Base-by-base conservation (phyloP, 331 rosid species). In the Saraca asoca region DNA sequence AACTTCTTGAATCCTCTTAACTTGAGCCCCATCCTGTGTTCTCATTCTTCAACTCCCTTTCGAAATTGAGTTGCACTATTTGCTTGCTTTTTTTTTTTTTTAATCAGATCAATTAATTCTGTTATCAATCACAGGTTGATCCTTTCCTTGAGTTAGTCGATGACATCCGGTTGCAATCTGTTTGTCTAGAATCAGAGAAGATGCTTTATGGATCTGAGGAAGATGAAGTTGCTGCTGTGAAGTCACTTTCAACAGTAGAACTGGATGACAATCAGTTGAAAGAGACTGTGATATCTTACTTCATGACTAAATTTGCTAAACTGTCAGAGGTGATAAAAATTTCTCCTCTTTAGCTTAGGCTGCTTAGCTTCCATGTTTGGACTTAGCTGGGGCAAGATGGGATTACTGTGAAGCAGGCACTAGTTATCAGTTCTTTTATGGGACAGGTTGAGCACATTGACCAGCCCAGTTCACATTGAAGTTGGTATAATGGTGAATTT, bases 111-210 rank as follows among this genome's bases (percentile, higher is more conserved):
- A 62, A 52, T 29, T 77, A 43, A 76, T 73, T 66, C 49, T 58
- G 58, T 66, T 75, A 34, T 65, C 62, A 70, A 69, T 66, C 48
- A 76, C 87, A 94, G 96, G 90, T 78, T 67, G 97, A 93, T 85
- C 97, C 96, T 35, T 79, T 81, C 80, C 95, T 93, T 65, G 86
- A 86, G 81, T 75, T 88, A 83, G 85, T 86, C 0, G 85, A 84
- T 12, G 86, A 85, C 76, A 77, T 74, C 68, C 75, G 82, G 75
- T 86, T 93, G 68, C 87, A 75, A 76, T 85, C 92, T 55, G 88
- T 88, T 76, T 39, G 73, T 68, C 13, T 46, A 64, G 85, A 71
- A 48, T 73, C 87, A 65, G 80, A 72, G 74, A 84, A 68, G 63
- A 70, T 78, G 33, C 41, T 50, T 29, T 84, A 74, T 67, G 90